Evolutionary conservation across 225 moss, liverwort and hornwort genomes (phyloP), one percentile per base, ranked within the genome.

Genomic region (Physcomitrium patens): DNA sequence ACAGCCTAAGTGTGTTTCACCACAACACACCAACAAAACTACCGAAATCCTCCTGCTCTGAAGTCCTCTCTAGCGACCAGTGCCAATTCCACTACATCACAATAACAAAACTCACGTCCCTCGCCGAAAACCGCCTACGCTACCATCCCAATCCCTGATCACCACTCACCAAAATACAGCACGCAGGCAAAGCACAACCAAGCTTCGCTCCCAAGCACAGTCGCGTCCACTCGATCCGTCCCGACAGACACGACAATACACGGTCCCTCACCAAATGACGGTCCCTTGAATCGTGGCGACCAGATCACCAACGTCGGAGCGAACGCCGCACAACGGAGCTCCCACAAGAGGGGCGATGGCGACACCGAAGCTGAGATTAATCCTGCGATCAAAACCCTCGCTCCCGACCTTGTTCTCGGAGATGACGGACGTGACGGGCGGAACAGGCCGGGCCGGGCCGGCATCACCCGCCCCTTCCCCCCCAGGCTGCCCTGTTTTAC

Each of bases 71-170:
- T 14, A 11, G 42, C 70, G 24, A 65, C 80, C 76, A 76, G 57
- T 51, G 28, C 45, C 72, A 76, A 77, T 81, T 77, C 60, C 67
- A 47, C 66, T 48, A 12, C 80, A 22, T 56, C 22, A 75, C 63
- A 37, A 37, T 7, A 61, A 68, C 4, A 37, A 7, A 7, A 37
- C 31, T 37, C 31, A 7, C 31, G 31, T 37, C 31, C 7, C 31
- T 37, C 7, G 31, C 31, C 53, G 31, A 4, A 65, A 46, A 50
- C 20, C 57, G 11, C 43, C n/a, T 37, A 37, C 0, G 2, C 31
- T 4, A 31, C 15, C 15, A 12, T 26, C 27, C 60, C 65, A 59
- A 43, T 43, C 45, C 12, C 20, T 9, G 15, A 22, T 11, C 65
- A 5, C 22, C 50, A 22, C 49, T 20, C 58, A 43, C 22, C 48